These are phyloP conservation scores for Cryomyces minteri DNA, from an alignment of 495 filamentous ascomycete species.

Conservation along the genomic window DNA sequence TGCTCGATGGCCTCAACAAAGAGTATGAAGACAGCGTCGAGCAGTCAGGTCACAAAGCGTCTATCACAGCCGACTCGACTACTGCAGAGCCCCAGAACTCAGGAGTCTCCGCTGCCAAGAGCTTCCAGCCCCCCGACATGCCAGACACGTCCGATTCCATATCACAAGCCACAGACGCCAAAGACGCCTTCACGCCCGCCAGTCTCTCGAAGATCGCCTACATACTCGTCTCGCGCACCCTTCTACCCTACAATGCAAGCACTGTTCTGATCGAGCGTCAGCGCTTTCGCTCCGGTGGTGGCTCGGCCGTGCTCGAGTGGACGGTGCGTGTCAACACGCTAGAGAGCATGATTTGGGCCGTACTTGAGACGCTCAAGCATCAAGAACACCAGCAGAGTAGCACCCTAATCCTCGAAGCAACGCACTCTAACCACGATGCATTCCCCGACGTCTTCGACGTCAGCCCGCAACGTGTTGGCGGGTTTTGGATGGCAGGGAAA, in stretches of 20 bases:
- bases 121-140: conserved; percentile 3
- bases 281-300: conserved; percentile 56
- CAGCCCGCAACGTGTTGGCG: conserved; percentile 16
- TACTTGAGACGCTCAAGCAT: conserved; percentile 36
- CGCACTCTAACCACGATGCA: neutral
- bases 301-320: conserved; percentile 61
- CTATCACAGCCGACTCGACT: too few relatives aligned
- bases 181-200: conserved; percentile 34
- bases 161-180: neutral
- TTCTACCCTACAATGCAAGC: conserved; percentile 37
- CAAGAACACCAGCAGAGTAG: conserved; percentile 8
- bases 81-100: too few relatives aligned
- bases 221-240: conserved; percentile 31
- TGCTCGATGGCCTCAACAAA: conserved; percentile 1
- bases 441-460: conserved; percentile 9
- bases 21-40: too few relatives aligned
- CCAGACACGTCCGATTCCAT: neutral
- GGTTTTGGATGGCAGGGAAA: conserved; percentile 14
- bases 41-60: too few relatives aligned
- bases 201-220: conserved; percentile 44
- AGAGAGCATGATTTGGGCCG: conserved; percentile 72
- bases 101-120: neutral
- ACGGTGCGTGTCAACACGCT: conserved; percentile 79
- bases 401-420: neutral
- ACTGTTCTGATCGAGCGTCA: conserved; percentile 81